Evolutionary conservation across 805 yeast species (phyloP), one percentile per base, ranked within the genome.

Genomic region (Maudiozyma bulderi): DNA sequence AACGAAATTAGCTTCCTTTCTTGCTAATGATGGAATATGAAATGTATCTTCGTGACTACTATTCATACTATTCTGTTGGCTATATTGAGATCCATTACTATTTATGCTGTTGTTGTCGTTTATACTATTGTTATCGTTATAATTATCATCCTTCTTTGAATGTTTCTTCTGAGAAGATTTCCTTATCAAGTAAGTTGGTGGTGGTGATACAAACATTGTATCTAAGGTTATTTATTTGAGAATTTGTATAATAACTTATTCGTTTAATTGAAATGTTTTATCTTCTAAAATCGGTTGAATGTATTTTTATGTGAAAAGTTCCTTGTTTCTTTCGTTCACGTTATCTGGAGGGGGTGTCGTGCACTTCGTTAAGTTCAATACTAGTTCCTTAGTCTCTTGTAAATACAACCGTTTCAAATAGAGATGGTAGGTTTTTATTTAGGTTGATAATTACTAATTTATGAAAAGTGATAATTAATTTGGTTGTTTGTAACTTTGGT

Each of bases 151-250:
- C 42, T 40, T 45, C 34, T 49, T 50, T 6, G 50, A 34, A 28
- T 47, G 52, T 40, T 50, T 53, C 50, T 51, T 54, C 11, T 53
- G 54, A 37, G 57, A 43, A n/a, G 51, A 56, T 33, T 55, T 59
- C 14, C 55, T 51, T 5, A 58, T 55, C 29, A 61, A 47, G n/a
- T 57, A 56, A 8, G 66, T 63, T 15, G 67, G 66, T 20, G 66
- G 65, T 26, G 66, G 67, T 28, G 65, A 61, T 38, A 62, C 66
- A 50, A 62, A 62, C 67, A 62, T 62, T 37, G 26, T 26, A 44
- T 29, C 26, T 20, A 20, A 20, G 26, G 2, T n/a, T 35, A 32
- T 8, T 20, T 30, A 29, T 33, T 20, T 39, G 14, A 20, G n/a
- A 40, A 20, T 10, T 5, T 9, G 29, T 40, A 11, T 38, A 38